phyloP scores from a whole-genome alignment of 2,329 filamentous ascomycete genomes.

The Neonectria punicea region DNA sequence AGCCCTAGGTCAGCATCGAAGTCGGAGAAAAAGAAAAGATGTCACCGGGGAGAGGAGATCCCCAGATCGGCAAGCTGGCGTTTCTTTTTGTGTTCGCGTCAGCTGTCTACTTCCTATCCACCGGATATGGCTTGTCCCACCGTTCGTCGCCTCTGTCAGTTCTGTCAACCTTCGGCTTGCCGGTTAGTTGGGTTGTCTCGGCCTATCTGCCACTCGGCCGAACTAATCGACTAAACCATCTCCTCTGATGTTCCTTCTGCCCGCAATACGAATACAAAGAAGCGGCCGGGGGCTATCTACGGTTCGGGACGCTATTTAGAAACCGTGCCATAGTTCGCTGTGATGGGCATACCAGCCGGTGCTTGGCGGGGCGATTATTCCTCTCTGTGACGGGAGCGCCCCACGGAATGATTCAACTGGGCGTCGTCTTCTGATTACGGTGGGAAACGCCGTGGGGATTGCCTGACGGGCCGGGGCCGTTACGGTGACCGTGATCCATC shows the following conservation, averaged over 20 bases:
- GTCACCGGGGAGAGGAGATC: background rate
- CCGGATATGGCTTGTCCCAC: background rate
- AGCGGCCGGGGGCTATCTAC: background rate
- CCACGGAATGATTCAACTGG: constrained; percentile 7
- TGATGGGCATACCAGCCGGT: constrained; percentile 6
- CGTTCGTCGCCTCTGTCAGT: constrained; percentile 10
- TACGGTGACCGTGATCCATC: background rate
- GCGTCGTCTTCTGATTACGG: constrained; percentile 13
- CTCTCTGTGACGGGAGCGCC: background rate
- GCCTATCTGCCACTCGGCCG: background rate
- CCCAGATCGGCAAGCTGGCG: background rate
- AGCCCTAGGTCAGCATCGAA: background rate
- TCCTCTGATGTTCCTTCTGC: background rate
- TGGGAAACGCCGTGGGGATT: constrained; percentile 7
- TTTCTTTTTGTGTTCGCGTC: background rate
- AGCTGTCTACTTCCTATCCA: background rate
- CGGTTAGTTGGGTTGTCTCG: background rate
- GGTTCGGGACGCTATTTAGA: background rate
- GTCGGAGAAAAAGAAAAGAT: background rate
- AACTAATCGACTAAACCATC: background rate
- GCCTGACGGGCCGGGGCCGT: constrained; percentile 13
- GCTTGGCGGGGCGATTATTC: constrained; percentile 20
- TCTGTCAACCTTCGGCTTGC: background rate
- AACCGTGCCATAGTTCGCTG: background rate
- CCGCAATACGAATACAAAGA: background rate